phyloP scores from a whole-genome alignment of 192 early-diverging fungal species.

The Entomortierella beljakovae region DNA sequence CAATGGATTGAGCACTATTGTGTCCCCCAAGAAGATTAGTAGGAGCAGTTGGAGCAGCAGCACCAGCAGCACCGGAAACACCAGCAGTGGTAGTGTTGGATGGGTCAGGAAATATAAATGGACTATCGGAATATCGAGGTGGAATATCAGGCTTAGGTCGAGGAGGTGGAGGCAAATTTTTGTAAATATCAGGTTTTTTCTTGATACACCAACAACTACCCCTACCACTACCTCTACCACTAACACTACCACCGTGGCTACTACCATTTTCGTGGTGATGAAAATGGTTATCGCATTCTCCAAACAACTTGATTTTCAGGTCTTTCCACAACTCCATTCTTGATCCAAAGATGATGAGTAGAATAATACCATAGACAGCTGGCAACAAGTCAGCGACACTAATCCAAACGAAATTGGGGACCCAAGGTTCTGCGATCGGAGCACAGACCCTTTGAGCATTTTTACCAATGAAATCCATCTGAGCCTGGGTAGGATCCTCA shows the following conservation, averaged over 20 bases:
- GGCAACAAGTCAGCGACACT: constrained; percentile 17
- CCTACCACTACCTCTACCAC: not conserved
- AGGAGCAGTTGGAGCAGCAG: no score
- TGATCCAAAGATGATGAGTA: constrained; percentile 32
- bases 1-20: no score
- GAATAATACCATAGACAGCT: not conserved
- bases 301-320: constrained; percentile 2
- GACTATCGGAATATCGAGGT: not conserved
- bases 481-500: not conserved
- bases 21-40: no score
- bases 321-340: constrained; percentile 31
- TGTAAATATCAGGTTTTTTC: not conserved
- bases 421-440: constrained; percentile 5
- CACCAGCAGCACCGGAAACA: no score
- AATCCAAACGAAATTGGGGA: constrained; percentile 25
- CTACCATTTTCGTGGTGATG: no score
- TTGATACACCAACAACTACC: not conserved
- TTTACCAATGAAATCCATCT: constrained; percentile 11
- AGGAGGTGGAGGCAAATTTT: not conserved
- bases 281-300: not conserved
- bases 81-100: no score
- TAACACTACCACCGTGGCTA: no score
- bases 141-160: not conserved
- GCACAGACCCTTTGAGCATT: constrained; percentile 18
- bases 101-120: no score